Percentiles rank a stretch among this genome's conserved stretches.
Evolutionary conservation across 192 early-diverging fungal species (phyloP).

Genomic region (Lunasporangiospora selenospora): DNA sequence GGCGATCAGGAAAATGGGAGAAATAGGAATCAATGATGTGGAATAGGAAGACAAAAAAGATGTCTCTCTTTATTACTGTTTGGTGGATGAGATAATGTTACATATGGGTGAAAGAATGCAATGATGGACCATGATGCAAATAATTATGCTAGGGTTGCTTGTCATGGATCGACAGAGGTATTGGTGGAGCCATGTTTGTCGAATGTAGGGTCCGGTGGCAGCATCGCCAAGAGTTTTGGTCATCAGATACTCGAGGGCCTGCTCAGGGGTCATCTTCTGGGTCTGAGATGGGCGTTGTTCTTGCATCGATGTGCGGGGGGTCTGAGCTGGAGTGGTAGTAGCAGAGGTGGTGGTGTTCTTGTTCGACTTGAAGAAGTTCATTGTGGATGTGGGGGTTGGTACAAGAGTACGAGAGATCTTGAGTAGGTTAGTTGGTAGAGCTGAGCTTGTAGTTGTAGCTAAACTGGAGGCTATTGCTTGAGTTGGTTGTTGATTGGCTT

Average conservation of each 20-base stretch:
- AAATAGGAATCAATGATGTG: too few species aligned
- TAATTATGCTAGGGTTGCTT: too few species aligned
- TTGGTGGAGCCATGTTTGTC: too few species aligned
- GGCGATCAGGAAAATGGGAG: too few species aligned
- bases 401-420: background rate
- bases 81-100: too few species aligned
- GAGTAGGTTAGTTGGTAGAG: background rate
- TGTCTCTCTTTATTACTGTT: too few species aligned
- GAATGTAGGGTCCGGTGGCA: background rate
- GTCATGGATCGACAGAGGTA: too few species aligned
- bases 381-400: background rate
- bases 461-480: background rate
- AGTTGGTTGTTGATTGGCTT: too few species aligned
- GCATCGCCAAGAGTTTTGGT: background rate
- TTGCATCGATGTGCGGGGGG: background rate
- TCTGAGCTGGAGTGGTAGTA: background rate
- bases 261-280: constrained; percentile 7
- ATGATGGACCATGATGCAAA: too few species aligned
- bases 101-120: too few species aligned
- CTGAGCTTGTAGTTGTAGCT: background rate
- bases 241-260: constrained; percentile 4
- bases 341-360: background rate
- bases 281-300: background rate
- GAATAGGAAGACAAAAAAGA: too few species aligned
- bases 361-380: background rate